Base-by-base conservation (phyloP, 805 yeast genomes). In the Saccharomycopsis amapae region DNA sequence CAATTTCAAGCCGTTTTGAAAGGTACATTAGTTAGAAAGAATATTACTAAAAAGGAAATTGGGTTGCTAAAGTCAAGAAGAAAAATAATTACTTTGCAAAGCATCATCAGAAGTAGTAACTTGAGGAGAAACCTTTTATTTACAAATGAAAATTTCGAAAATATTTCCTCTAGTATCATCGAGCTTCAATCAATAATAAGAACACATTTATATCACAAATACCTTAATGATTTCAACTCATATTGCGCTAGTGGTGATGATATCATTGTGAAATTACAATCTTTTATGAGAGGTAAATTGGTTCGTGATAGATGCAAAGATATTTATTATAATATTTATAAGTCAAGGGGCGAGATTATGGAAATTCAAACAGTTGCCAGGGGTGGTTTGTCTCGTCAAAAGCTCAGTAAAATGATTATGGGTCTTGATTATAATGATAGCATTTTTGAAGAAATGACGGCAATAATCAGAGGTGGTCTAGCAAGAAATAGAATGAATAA, bases 291-390 rank as follows among this genome's bases (percentile, higher is more conserved):
- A 23, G 70, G 65, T 4, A 57, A 56, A 10, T 51, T 19, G n/a
- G 9, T 40, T 18, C 22, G 53, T 4, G 24, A 19, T 33, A 2
- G 48, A 56, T 2, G 57, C 66, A 47, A 56, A 55, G 19, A 52
- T 6, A 19, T 36, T 12, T 30, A 50, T 15, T 33, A 47, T 18
- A 34, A 41, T 18, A 31, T 48, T 9, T 48, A 33, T 19, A 26
- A 38, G 24, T 18, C 34, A n/a, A 34, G 44, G 9, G 39, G 32
- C 18, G 23, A 33, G 10, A 32, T 56, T 2, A n/a, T 41, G 12
- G 72, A 68, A 31, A 55, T 72, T 4, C 77, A 73, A 53, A 58
- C 67, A 15, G 62, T 72, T 33, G 62, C 63, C 1, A 59, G 76
- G 53, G 78, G 75, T 25, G 78, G 71, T 0, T 57, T 68, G 15